These are phyloP conservation scores for Colletotrichum acutatum DNA, from an alignment of 2,329 filamentous ascomycete species.

Conservation along the genomic window DNA sequence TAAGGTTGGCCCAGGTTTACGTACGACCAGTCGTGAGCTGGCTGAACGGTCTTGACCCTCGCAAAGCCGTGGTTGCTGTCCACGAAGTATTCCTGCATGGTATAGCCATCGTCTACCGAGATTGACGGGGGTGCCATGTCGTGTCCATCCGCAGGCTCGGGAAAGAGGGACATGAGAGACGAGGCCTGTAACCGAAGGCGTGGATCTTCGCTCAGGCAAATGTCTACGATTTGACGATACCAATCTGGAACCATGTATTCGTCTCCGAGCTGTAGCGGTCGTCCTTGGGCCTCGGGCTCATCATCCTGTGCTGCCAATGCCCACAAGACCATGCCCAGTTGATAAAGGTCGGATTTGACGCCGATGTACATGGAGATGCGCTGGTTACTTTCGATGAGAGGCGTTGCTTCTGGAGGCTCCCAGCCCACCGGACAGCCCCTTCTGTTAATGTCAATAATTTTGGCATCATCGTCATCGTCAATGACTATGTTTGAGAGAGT, in stretches of 20 bases:
- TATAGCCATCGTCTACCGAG: slow-evolving; percentile 53
- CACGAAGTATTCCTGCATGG: slow-evolving; percentile 51
- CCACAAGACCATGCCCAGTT: slow-evolving; percentile 98
- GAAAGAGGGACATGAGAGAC: slow-evolving; percentile 77
- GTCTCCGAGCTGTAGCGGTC: slow-evolving; percentile 72
- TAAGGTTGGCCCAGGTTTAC: slow-evolving; percentile 48
- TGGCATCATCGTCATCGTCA: slow-evolving; percentile 83
- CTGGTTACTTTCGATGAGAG: slow-evolving; percentile 87
- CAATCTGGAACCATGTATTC: slow-evolving; percentile 78
- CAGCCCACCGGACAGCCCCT: slow-evolving; percentile 97
- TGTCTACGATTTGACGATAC: slow-evolving; percentile 79
- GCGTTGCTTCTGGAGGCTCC: slow-evolving; percentile 93
- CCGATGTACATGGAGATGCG: slow-evolving; percentile 97
- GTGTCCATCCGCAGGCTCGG: slow-evolving; percentile 44
- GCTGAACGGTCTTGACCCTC: slow-evolving; percentile 53
- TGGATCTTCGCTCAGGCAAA: slow-evolving; percentile 81
- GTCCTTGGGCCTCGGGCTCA: slow-evolving; percentile 83
- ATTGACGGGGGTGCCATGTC: slow-evolving; percentile 44
- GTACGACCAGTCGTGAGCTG: slow-evolving; percentile 57
- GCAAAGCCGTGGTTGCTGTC: slow-evolving; percentile 49
- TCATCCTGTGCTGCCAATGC: slow-evolving; percentile 88
- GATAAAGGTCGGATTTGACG: slow-evolving; percentile 95
- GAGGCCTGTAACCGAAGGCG: slow-evolving; percentile 78
- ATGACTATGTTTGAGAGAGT: slow-evolving; percentile 98
- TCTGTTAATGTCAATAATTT: slow-evolving; percentile 98